Conservation (phyloP, 108 stramenopile genomes). For the Cyclostephanos invisitatus region DNA sequence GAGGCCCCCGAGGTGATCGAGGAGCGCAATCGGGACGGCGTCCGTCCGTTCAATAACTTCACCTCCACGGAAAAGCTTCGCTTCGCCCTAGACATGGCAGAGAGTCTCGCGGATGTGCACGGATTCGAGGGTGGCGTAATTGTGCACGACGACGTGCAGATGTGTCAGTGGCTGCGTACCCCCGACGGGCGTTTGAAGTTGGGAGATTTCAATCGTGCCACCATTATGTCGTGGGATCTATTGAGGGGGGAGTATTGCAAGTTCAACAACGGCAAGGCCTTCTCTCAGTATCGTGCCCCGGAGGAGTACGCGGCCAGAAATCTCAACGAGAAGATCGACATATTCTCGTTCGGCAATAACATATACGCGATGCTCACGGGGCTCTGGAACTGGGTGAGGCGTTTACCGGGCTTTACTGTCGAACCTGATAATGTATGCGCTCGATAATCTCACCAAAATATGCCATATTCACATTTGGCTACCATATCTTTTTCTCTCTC, state of each 20-base stretch:
- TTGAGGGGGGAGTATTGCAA: slow-evolving; percentile 61
- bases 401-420: neutral
- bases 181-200: slow-evolving; percentile 65
- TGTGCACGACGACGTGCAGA: slow-evolving; percentile 78
- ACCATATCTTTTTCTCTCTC: neutral
- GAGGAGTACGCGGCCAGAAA: slow-evolving; percentile 64
- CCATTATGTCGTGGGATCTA: slow-evolving; percentile 59
- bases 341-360: slow-evolving; percentile 76
- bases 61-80: slow-evolving; percentile 64
- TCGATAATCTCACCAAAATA: neutral
- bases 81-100: slow-evolving; percentile 68
- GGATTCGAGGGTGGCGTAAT: slow-evolving; percentile 67
- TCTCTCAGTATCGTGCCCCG: slow-evolving; percentile 58
- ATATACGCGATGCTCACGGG: slow-evolving; percentile 66
- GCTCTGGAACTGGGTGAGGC: slow-evolving; percentile 56
- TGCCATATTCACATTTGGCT: neutral
- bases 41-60: slow-evolving; percentile 59
- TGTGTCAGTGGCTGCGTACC: slow-evolving; percentile 76
- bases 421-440: neutral
- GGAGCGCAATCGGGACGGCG: slow-evolving; percentile 47
- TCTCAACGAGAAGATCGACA: slow-evolving; percentile 76
- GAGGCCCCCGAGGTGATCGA: slow-evolving; percentile 41
- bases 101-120: slow-evolving; percentile 71
- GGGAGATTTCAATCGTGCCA: slow-evolving; percentile 83
- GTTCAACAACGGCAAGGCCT: slow-evolving; percentile 65